Conservation (phyloP, 106 monocot genomes). For the Triglochin maritima region DNA sequence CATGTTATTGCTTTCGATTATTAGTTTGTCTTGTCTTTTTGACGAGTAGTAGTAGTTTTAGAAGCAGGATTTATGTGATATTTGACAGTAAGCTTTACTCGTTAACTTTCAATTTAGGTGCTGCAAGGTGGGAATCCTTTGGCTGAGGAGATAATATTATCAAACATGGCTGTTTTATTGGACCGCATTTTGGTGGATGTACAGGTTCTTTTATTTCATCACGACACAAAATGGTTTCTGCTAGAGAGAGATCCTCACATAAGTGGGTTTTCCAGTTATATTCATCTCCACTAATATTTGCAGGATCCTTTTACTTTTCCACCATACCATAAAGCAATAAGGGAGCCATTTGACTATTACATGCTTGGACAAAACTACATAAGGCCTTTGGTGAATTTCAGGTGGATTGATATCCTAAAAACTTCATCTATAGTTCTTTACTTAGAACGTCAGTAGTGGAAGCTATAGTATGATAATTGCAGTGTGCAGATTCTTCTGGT, state of each 20-base stretch:
- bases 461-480: too few relatives aligned
- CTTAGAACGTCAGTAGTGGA: too few relatives aligned
- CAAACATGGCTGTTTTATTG: slow-evolving; percentile 71
- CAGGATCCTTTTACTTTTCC: slow-evolving; percentile 74
- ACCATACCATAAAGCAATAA: slow-evolving; percentile 65
- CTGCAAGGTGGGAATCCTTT: slow-evolving; percentile 54
- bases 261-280: too few relatives aligned
- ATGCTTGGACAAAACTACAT: slow-evolving; percentile 91
- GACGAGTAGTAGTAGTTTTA: too few relatives aligned
- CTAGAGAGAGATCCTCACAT: too few relatives aligned
- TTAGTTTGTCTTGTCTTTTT: too few relatives aligned
- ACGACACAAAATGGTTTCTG: too few relatives aligned
- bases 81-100: too few relatives aligned
- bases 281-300: slow-evolving; percentile 8
- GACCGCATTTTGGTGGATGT: slow-evolving; percentile 78
- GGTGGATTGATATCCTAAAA: slow-evolving; percentile 19
- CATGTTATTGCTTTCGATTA: too few relatives aligned
- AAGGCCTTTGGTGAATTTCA: slow-evolving; percentile 78
- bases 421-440: too few relatives aligned
- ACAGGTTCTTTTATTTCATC: slow-evolving; percentile 33
- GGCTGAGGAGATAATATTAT: slow-evolving; percentile 57
- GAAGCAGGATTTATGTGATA: too few relatives aligned
- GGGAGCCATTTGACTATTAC: slow-evolving; percentile 95
- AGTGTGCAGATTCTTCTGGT: too few relatives aligned
- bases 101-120: slow-evolving; percentile 31